A percentile compares a stretch with the other conserved stretches of the same genome.
Evolutionary conservation across 2,329 filamentous ascomycete species (phyloP).

Genomic region (Clarireedia hainanense): DNA sequence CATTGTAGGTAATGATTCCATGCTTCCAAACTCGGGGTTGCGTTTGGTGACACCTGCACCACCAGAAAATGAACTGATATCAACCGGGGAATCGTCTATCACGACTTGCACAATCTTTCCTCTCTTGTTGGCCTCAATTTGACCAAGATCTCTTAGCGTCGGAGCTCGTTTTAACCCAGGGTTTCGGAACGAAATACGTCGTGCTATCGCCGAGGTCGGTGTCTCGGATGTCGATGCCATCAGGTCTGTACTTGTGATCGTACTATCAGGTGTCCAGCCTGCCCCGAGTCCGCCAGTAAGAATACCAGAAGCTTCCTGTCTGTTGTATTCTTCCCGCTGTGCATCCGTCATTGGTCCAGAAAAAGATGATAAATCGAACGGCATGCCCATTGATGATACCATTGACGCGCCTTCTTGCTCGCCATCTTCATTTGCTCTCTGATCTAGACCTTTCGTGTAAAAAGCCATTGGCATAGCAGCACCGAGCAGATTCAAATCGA

Average conservation of each 20-base stretch:
- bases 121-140: conserved; percentile 51
- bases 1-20: conserved; percentile 15
- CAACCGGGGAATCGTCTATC: conserved; percentile 12
- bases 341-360: conserved; percentile 17
- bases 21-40: conserved; percentile 13
- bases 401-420: conserved; percentile 14
- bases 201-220: conserved; percentile 9
- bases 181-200: conserved; percentile 19
- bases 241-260: conserved; percentile 43
- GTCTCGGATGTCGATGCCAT: conserved; percentile 27
- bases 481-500: conserved; percentile 24
- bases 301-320: conserved; percentile 42
- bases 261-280: conserved; percentile 42
- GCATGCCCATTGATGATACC: conserved; percentile 10
- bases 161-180: conserved; percentile 27
- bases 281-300: conserved; percentile 51
- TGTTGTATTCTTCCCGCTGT: conserved; percentile 19
- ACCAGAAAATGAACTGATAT: conserved; percentile 24
- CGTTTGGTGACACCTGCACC: conserved; percentile 10
- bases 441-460: conserved; percentile 16
- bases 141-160: conserved; percentile 43
- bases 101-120: conserved; percentile 42
- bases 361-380: conserved; percentile 25
- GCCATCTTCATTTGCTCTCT: conserved; percentile 15
- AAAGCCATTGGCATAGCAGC: conserved; percentile 21